Evolutionary conservation across 306 rosid genomes (phyloP), one percentile per base, ranked within the genome.

Genomic region (Dalbergia oliveri): DNA sequence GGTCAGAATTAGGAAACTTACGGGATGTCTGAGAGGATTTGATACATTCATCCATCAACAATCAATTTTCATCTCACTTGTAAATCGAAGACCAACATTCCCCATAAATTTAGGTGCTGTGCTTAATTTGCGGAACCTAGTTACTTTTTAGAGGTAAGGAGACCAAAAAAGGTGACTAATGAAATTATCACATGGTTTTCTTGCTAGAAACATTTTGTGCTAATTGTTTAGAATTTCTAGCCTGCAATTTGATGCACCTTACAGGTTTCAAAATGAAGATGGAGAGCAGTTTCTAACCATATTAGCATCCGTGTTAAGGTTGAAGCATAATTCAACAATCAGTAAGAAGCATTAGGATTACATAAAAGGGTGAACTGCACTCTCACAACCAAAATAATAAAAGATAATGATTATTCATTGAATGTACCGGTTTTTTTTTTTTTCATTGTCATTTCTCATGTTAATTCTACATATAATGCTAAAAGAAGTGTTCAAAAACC

Each of bases 41-140:
- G 21, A 59, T 35, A 45, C 62, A 70, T 21, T 45, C 65, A 50
- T 14, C 73, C 72, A 37, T 45, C 45, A 79, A 15, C 26, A 62
- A 35, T 79, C 65, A 63, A 71, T 15, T 50, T 79, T 41, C 45
- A 18, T 60, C 47, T 76, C 76, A 8, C 41, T 45, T 8, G 34
- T 69, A 67, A 57, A 69, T 18, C 5, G 2, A 16, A 35, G 35
- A 50, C 43, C 6, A 70, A 35, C 14, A 35, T 60, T 70, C 10
- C 58, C 19, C 15, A 61, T 9, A 70, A 26, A 71, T 43, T n/a
- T 21, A 64, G 35, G 66, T 39, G 5, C 66, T 71, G 4, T 67
- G 23, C 45, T 50, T 71, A 57, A 35, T 53, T 53, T 43, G 49
- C 9, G 1, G 41, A 37, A 37, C 31, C 3, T 26, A 26, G 31